Conservation (phyloP, 768 basidiomycete genomes). For the Trametes cinnabarina region DNA sequence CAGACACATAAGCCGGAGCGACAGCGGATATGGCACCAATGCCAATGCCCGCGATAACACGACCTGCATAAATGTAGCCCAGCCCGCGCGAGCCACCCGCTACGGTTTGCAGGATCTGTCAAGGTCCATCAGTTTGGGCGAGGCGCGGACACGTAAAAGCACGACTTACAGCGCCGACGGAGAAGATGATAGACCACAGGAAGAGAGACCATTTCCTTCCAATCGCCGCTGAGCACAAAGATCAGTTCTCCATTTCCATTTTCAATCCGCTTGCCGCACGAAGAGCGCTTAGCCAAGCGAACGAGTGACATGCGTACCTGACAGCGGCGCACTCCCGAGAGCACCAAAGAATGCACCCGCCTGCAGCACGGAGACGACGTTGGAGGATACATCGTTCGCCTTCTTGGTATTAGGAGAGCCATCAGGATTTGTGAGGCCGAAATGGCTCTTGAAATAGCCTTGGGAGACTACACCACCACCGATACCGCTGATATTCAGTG, state of each 20-base stretch:
- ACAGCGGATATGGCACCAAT: slow-evolving; percentile 84
- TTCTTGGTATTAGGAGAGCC: slow-evolving; percentile 40
- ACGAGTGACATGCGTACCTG: slow-evolving; percentile 42
- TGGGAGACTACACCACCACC: slow-evolving; percentile 69
- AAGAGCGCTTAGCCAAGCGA: neutral
- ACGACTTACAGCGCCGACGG: slow-evolving; percentile 62
- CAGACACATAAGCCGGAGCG: slow-evolving; percentile 82
- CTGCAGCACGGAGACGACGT: slow-evolving; percentile 85
- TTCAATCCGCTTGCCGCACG: neutral
- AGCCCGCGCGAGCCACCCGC: slow-evolving; percentile 58
- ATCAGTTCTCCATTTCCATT: neutral
- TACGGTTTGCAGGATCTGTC: slow-evolving; percentile 67
- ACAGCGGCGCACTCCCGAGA: slow-evolving; percentile 66
- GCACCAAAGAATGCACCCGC: slow-evolving; percentile 90
- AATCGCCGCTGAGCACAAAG: slow-evolving; percentile 45
- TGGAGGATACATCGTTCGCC: slow-evolving; percentile 62
- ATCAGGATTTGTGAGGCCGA: slow-evolving; percentile 51
- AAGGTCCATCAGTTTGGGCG: neutral
- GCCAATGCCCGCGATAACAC: slow-evolving; percentile 76
- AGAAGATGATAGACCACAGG: slow-evolving; percentile 60
- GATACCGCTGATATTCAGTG: slow-evolving; percentile 48
- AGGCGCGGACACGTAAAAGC: neutral
- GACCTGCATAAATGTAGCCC: slow-evolving; percentile 73
- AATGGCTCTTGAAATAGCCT: slow-evolving; percentile 57
- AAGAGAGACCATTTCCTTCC: slow-evolving; percentile 68